Conservation (phyloP, 2,329 filamentous ascomycete genomes). For the Esteya vermicola region DNA sequence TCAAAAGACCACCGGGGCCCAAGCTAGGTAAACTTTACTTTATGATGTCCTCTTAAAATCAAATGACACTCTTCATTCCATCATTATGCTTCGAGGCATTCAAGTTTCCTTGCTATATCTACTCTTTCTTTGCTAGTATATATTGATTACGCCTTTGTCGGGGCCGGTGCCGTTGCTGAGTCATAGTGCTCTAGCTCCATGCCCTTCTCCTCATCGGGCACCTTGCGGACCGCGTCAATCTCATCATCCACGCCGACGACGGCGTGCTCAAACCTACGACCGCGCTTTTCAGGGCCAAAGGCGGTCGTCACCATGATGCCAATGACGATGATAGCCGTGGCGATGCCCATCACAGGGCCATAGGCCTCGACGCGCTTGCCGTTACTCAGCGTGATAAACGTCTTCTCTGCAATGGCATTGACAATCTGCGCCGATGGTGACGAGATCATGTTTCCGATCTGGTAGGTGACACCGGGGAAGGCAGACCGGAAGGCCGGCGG, state of each 20-base stretch:
- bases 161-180: too few species aligned
- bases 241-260: slow-evolving; percentile 22
- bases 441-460: slow-evolving; percentile 62
- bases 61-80: too few species aligned
- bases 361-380: slow-evolving; percentile 54
- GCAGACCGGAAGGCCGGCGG: slow-evolving; percentile 56
- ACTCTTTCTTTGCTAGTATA: too few species aligned
- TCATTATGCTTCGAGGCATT: too few species aligned
- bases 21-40: too few species aligned
- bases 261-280: slow-evolving; percentile 50
- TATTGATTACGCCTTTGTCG: too few species aligned
- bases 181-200: background rate
- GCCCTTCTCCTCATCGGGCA: slow-evolving; percentile 6
- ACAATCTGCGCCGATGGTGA: slow-evolving; percentile 34
- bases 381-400: slow-evolving; percentile 34
- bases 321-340: slow-evolving; percentile 59
- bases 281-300: slow-evolving; percentile 61
- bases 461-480: slow-evolving; percentile 59
- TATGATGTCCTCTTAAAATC: too few species aligned
- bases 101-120: too few species aligned
- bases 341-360: slow-evolving; percentile 61
- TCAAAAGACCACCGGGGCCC: too few species aligned
- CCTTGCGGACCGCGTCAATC: slow-evolving; percentile 4
- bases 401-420: slow-evolving; percentile 16
- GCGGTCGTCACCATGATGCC: slow-evolving; percentile 56